Evolutionary conservation across 78 protist genomes (phyloP), one percentile per base, ranked within the genome.

Genomic region (Capsaspora owczarzaki): DNA sequence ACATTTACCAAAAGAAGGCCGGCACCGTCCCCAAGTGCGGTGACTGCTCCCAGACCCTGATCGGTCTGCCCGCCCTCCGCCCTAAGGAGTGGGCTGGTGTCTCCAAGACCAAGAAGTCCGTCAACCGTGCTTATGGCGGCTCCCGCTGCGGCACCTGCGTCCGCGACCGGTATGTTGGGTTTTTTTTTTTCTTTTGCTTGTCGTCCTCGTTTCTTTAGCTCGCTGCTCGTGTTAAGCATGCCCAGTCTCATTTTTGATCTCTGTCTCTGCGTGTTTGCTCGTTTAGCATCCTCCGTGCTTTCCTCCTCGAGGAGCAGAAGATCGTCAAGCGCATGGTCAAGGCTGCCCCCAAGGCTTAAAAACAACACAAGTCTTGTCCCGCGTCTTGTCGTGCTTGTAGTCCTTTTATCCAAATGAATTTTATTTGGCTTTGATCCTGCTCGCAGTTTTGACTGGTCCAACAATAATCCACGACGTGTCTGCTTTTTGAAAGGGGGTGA

Each of bases 291-390:
- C 82, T 93, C 60, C 94, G 98, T 61, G 98, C 98, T 23, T 96
- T 96, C 97, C 91, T 96, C 76, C 74, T 96, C 12, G 98, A 96
- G 91, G 98, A 96, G 89, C 96, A 92, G 90, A 92, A 90, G 92
- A 85, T 94, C 81, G 98, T 95, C 80, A 96, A 96, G 95, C 78
- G 79, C 40, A 92, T 93, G 66, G 82, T 63, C 43, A 63, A 63
- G 72, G 72, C 72, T n/a, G n/a, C n/a, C n/a, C n/a, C 56, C 56
- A 49, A 16, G 16, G 16, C n/a, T 49, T 20, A 49, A 49, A 10
- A 10, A 16, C 56, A 20, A 10, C 16, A 16, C 56, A 16, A 20
- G 56, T 49, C 16, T 10, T 49, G 10, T 49, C 56, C n/a, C 16
- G 56, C 16, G n/a, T 20, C 56, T 20, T 10, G 10, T 20, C 56